Evolutionary conservation across 176 grass and related monocot species (phyloP).

Genomic region (Cenchrus fungigraminus): DNA sequence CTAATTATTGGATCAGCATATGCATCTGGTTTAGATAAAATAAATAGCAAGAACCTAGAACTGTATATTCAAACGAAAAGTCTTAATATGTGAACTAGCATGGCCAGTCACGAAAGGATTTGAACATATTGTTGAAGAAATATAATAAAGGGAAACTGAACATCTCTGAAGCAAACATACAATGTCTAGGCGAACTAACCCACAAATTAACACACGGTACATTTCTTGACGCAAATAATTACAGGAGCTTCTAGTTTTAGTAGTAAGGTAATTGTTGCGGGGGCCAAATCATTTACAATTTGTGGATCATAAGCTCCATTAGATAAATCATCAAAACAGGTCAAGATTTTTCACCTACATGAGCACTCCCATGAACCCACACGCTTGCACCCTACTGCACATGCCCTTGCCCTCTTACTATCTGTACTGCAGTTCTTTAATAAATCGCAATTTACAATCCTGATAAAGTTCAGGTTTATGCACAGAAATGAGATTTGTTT

Average conservation of each 20-base stretch:
- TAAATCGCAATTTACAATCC: neutral
- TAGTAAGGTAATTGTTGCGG: slow-evolving; percentile 11
- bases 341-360: neutral
- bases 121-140: neutral
- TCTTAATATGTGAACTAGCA: neutral
- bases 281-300: neutral
- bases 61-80: slow-evolving; percentile 1
- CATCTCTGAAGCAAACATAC: neutral
- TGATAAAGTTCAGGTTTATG: neutral
- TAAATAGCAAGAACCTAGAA: neutral
- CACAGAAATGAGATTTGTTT: neutral
- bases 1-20: neutral
- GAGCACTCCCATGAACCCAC: neutral
- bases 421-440: neutral
- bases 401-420: neutral
- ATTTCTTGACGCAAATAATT: neutral
- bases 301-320: slow-evolving; percentile 3
- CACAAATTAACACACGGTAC: neutral
- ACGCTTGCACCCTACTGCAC: neutral
- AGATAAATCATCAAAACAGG: slow-evolving; percentile 12
- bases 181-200: neutral
- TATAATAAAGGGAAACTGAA: neutral
- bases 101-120: neutral
- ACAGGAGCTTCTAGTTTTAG: neutral
- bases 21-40: neutral